A percentile compares a stretch with the other conserved stretches of the same genome.
These are phyloP conservation scores for Exophiala phaeomuriformis DNA, from an alignment of 2,329 filamentous ascomycete species.

Conservation along the genomic window DNA sequence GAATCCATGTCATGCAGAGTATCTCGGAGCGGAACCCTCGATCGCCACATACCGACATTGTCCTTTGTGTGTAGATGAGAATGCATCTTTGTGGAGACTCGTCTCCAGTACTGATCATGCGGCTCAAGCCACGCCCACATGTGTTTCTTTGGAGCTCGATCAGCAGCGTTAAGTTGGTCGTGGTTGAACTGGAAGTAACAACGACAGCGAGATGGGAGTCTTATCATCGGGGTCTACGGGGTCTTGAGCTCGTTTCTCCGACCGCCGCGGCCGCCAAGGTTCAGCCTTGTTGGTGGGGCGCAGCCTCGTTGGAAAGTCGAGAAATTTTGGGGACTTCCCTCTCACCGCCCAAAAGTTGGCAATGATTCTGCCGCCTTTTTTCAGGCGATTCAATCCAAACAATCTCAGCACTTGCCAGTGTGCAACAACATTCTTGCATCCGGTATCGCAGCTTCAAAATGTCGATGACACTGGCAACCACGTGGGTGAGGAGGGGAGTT, in stretches of 20 bases:
- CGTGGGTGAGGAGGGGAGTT: constrained; percentile 70
- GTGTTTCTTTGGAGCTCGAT: constrained; percentile 2
- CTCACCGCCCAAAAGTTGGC: constrained; percentile 18
- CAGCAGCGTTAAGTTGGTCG: not conserved
- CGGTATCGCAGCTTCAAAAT: constrained; percentile 27
- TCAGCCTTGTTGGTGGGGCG: constrained; percentile 5
- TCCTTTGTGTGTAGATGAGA: constrained; percentile 92
- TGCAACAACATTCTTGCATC: not conserved
- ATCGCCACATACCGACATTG: constrained; percentile 61
- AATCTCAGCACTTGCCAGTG: not conserved
- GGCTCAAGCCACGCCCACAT: constrained; percentile 29
- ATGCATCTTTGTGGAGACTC: constrained; percentile 61
- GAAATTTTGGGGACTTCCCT: not conserved
- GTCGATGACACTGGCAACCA: constrained; percentile 67
- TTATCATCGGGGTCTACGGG: too few relatives aligned
- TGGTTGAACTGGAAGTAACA: not conserved
- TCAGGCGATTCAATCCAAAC: not conserved
- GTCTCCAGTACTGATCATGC: constrained; percentile 28
- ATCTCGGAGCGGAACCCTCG: not conserved
- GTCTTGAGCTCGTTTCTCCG: too few relatives aligned
- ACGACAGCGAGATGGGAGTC: too few relatives aligned
- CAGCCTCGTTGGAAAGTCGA: constrained; percentile 4
- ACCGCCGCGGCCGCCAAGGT: not conserved
- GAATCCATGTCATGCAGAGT: too few relatives aligned
- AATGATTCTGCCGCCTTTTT: constrained; percentile 18